phyloP scores from a whole-genome alignment of 192 early-diverging fungal species.

The Podila verticillata region DNA sequence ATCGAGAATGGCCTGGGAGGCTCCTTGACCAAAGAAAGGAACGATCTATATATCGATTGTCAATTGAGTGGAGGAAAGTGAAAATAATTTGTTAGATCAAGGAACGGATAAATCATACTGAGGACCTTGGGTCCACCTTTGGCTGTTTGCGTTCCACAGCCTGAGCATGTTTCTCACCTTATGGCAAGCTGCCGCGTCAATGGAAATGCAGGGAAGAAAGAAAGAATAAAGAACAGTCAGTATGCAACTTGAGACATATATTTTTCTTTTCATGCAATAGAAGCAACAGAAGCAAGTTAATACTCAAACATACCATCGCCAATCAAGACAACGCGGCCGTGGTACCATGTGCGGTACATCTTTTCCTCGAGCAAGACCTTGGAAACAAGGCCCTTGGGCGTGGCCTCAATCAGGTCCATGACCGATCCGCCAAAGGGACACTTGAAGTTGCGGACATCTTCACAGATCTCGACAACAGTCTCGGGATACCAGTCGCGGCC shows the following conservation, averaged over 20 bases:
- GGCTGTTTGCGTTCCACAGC: too few relatives aligned
- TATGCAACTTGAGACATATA: neutral
- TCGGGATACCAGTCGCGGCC: slow-evolving; percentile 50
- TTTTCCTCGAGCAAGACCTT: slow-evolving; percentile 48
- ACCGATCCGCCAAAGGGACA: slow-evolving; percentile 47
- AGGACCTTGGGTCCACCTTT: too few relatives aligned
- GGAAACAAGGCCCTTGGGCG: slow-evolving; percentile 36
- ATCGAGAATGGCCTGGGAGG: slow-evolving; percentile 43
- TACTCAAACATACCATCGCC: slow-evolving; percentile 22
- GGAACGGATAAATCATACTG: neutral
- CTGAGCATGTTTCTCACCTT: slow-evolving; percentile 17
- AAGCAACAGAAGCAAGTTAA: too few relatives aligned
- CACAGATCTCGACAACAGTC: slow-evolving; percentile 44
- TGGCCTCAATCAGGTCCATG: slow-evolving; percentile 47
- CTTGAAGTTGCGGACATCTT: slow-evolving; percentile 51
- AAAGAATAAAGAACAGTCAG: neutral
- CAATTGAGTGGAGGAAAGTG: neutral
- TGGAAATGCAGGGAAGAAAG: neutral
- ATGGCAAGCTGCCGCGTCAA: slow-evolving; percentile 12
- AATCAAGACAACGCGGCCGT: slow-evolving; percentile 40
- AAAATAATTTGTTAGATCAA: neutral
- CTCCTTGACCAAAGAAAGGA: slow-evolving; percentile 49
- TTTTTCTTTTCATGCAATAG: neutral
- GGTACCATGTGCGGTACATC: slow-evolving; percentile 44
- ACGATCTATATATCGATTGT: slow-evolving; percentile 29